Percentiles rank a stretch among this genome's conserved stretches.
phyloP scores from a whole-genome alignment of 495 filamentous ascomycete genomes.

The Lentithecium fluviatile region DNA sequence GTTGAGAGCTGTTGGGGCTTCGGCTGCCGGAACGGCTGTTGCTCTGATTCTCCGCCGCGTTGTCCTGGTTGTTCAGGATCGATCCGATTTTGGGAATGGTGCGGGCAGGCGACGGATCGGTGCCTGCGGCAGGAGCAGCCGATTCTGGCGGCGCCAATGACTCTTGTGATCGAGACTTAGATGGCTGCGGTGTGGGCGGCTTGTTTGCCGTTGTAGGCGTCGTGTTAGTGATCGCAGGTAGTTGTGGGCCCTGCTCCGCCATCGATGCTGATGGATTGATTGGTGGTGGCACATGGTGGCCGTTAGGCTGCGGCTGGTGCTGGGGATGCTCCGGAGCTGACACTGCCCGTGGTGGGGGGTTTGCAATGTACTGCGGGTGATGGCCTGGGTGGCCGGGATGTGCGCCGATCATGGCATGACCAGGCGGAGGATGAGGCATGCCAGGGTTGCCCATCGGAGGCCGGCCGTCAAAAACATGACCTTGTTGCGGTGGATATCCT shows the following conservation, averaged over 20 bases:
- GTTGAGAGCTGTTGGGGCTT: conserved; percentile 38
- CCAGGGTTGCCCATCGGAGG: conserved; percentile 36
- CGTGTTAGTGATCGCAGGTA: conserved; percentile 29
- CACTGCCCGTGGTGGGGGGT: conserved; percentile 10
- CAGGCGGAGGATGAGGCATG: conserved; percentile 36
- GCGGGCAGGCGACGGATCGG: conserved; percentile 38
- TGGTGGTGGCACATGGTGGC: not conserved
- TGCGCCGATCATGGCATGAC: conserved; percentile 2
- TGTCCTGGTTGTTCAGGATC: conserved; percentile 51
- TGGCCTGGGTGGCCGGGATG: conserved; percentile 5
- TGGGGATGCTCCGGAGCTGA: conserved; percentile 12
- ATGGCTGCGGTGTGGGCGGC: conserved; percentile 24
- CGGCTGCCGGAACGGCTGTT: conserved; percentile 41
- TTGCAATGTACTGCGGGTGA: conserved; percentile 10
- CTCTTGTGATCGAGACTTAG: conserved; percentile 16
- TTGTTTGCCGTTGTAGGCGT: conserved; percentile 7
- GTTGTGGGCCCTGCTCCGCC: conserved; percentile 26
- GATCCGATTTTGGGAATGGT: conserved; percentile 55
- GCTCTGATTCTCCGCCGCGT: conserved; percentile 37
- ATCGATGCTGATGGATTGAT: not conserved
- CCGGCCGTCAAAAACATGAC: conserved; percentile 35
- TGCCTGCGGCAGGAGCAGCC: conserved; percentile 36
- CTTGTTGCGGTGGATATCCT: conserved; percentile 22
- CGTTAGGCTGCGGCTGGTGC: conserved; percentile 9
- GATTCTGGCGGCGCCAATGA: conserved; percentile 33